Evolutionary conservation across 805 yeast genomes (phyloP).

Genomic region (Lachancea thermotolerans): DNA sequence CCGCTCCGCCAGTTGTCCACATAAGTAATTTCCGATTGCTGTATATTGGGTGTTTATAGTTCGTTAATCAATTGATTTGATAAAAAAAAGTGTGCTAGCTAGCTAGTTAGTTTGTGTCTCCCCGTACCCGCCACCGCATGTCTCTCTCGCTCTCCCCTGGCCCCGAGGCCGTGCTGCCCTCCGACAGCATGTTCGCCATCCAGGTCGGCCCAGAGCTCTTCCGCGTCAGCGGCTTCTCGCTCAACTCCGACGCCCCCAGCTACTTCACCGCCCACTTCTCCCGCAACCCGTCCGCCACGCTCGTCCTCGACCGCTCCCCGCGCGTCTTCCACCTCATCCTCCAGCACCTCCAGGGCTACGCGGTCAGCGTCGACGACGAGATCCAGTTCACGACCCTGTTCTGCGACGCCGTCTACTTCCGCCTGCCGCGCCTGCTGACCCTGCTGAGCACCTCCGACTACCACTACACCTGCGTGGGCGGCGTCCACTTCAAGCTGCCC

Average conservation of each 20-base stretch:
- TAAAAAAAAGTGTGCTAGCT: background rate
- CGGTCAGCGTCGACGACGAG: conserved; percentile 52
- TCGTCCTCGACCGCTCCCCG: conserved; percentile 73
- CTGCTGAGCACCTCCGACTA: conserved; percentile 47
- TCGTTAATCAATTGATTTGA: conserved; percentile 15
- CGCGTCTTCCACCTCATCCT: conserved; percentile 58
- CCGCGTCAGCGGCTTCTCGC: conserved; percentile 64
- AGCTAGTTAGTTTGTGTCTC: no score
- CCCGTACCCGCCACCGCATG: background rate
- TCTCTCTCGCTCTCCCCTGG: conserved; percentile 20
- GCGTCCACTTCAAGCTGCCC: conserved; percentile 51
- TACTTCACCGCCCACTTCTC: conserved; percentile 71
- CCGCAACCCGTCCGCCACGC: conserved; percentile 17
- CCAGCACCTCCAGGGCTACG: conserved; percentile 76
- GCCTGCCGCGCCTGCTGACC: conserved; percentile 48
- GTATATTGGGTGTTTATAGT: conserved; percentile 20
- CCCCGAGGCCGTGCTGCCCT: conserved; percentile 55
- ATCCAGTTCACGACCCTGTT: conserved; percentile 54
- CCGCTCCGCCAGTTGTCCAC: background rate
- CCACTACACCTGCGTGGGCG: conserved; percentile 52
- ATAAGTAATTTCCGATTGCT: background rate
- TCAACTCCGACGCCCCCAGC: conserved; percentile 82
- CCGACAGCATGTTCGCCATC: conserved; percentile 58
- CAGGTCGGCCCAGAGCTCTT: conserved; percentile 63
- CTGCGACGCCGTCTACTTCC: conserved; percentile 68